These are phyloP conservation scores for Boletus pseudo-olivaceus DNA, from an alignment of 768 basidiomycete genomes.

Conservation along the genomic window DNA sequence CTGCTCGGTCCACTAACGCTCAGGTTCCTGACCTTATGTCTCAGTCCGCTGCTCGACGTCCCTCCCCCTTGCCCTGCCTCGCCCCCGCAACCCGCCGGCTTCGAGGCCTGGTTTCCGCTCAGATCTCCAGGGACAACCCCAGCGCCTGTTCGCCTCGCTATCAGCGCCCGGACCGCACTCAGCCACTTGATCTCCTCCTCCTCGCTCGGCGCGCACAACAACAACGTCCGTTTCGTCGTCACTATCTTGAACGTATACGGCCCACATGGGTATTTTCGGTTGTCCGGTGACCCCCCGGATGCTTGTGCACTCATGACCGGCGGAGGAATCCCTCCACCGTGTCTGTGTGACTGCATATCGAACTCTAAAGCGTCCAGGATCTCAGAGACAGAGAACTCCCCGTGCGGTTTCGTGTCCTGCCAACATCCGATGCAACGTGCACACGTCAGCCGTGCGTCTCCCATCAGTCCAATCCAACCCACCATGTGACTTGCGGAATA, in stretches of 20 bases:
- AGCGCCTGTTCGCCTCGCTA: slow-evolving; percentile 63
- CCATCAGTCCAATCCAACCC: slow-evolving; percentile 30
- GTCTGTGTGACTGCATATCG: slow-evolving; percentile 56
- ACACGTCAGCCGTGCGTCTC: slow-evolving; percentile 5
- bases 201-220: slow-evolving; percentile 92
- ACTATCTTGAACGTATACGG: slow-evolving; percentile 90
- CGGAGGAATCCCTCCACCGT: slow-evolving; percentile 36
- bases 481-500: slow-evolving; percentile 98
- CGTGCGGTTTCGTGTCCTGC: slow-evolving; percentile 87
- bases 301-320: slow-evolving; percentile 31
- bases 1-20: slow-evolving; percentile 37
- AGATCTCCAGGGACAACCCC: slow-evolving; percentile 48
- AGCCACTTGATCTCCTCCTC: slow-evolving; percentile 99
- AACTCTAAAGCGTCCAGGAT: slow-evolving; percentile 93
- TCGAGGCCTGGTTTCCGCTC: slow-evolving; percentile 22
- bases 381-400: slow-evolving; percentile 77
- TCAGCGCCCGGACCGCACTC: slow-evolving; percentile 88
- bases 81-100: slow-evolving; percentile 4
- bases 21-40: slow-evolving; percentile 45
- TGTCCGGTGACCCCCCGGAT: slow-evolving; percentile 35
- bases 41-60: slow-evolving; percentile 37
- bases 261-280: slow-evolving; percentile 43
- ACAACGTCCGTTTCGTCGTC: slow-evolving; percentile 84
- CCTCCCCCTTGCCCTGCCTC: slow-evolving; percentile 23
- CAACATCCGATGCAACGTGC: slow-evolving; percentile 8